Percentiles rank a stretch among this genome's conserved stretches.
phyloP scores from a whole-genome alignment of 2,329 filamentous ascomycete species.

The Apiospora koreana region DNA sequence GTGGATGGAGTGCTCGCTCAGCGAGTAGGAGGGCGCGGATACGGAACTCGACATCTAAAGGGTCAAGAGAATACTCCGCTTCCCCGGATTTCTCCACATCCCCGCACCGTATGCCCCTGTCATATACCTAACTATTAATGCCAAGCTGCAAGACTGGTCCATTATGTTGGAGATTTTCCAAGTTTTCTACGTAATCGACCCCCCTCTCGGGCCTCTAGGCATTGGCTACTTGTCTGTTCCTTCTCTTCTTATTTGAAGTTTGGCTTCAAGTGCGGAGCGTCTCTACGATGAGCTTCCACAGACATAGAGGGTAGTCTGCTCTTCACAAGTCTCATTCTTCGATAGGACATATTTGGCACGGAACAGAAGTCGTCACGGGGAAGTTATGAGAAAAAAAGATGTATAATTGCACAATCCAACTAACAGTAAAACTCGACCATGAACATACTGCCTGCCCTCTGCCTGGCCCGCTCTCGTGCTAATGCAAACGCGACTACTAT shows the following conservation, averaged over 20 bases:
- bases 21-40: not conserved
- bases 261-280: too few species aligned
- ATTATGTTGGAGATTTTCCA: not conserved
- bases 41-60: not conserved
- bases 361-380: too few species aligned
- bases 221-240: not conserved
- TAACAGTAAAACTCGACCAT: not conserved
- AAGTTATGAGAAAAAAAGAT: too few species aligned
- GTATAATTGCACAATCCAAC: too few species aligned
- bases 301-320: too few species aligned
- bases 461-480: not conserved
- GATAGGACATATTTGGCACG: too few species aligned
- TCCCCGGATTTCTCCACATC: not conserved
- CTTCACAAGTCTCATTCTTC: too few species aligned
- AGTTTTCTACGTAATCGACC: not conserved
- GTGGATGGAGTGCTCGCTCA: not conserved
- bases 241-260: too few species aligned
- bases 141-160: not conserved
- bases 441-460: not conserved
- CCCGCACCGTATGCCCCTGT: not conserved
- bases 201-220: not conserved
- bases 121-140: not conserved
- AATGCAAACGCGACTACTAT: slow-evolving; percentile 9
- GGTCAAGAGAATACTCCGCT: not conserved
- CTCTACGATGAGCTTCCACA: too few species aligned